phyloP scores from a whole-genome alignment of 75 land plant genomes.

The Pinus albicaulis region DNA sequence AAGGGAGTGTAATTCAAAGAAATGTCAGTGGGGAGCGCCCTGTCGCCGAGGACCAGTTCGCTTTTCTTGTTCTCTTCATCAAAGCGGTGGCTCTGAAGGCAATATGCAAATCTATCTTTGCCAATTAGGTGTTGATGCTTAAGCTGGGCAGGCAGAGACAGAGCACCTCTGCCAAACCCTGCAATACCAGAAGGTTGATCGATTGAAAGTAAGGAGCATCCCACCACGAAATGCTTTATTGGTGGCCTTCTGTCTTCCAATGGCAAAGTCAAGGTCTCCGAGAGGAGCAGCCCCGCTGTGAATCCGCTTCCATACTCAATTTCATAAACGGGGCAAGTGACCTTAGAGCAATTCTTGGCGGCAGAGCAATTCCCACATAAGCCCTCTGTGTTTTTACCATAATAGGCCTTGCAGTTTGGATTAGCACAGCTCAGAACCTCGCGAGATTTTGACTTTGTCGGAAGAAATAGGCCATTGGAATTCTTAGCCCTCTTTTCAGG shows the following conservation, averaged over 20 bases:
- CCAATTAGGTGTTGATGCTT: background rate
- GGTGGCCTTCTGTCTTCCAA: background rate
- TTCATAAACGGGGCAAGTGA: conserved; percentile 43
- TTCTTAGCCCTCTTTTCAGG: background rate
- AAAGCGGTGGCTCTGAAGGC: conserved; percentile 2
- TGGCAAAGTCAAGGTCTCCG: conserved; percentile 28
- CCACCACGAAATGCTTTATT: conserved; percentile 29
- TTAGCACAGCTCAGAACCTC: conserved; percentile 43
- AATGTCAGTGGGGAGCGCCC: no score
- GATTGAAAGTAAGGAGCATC: conserved; percentile 54
- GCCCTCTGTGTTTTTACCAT: background rate
- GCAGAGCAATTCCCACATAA: no score
- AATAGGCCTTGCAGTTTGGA: conserved; percentile 48
- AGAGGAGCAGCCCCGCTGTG: conserved; percentile 42
- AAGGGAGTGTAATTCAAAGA: conserved; percentile 26
- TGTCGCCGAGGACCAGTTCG: background rate
- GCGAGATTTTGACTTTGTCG: conserved; percentile 44
- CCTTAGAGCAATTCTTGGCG: background rate
- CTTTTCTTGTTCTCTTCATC: conserved; percentile 28
- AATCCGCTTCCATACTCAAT: conserved; percentile 51
- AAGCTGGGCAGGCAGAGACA: conserved; percentile 56
- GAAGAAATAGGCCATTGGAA: conserved; percentile 23
- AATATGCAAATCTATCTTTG: conserved; percentile 35
- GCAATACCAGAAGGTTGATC: conserved; percentile 42
- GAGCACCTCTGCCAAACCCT: conserved; percentile 56